Base-by-base conservation (phyloP, 1,139 yeast genomes). In the Kurtzmaniella quercitrusa region DNA sequence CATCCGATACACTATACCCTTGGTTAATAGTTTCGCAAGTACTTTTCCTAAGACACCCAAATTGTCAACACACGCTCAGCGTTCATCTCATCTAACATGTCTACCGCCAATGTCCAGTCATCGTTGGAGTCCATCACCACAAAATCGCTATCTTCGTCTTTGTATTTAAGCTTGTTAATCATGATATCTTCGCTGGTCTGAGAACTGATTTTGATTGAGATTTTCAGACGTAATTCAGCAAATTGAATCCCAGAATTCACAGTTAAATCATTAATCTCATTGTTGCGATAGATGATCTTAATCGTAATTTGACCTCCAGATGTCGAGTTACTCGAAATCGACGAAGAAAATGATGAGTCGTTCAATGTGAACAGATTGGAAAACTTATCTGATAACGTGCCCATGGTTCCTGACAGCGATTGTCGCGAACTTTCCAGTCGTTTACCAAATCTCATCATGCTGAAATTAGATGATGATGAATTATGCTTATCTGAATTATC, bases 101-200 rank as follows among this genome's bases (percentile, higher is more conserved):
- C 82, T 42, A 74, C 63, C 3, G 82, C 82, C 48, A 78, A 68
- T 21, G 56, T 55, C 84, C 83, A 78, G 60, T 93, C 78, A 45
- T 91, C 98, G 50, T 85, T 87, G 36, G 91, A 80, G 54, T 83
- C 88, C 66, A 93, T 80, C 42, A 87, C 82, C 39, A 93, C 95
- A 60, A 81, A 85, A 60, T 93, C 98, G 16, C 95, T 97, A 60
- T 93, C 98, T 62, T 93, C 98, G 63, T 93, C 98, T 59, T 82
- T 83, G 57, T 89, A 93, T 60, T 84, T 84, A 48, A 93, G 72
- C 55, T 83, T 77, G 48, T 61, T 66, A 34, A 70, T 72, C 43
- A 62, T 52, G 12, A 67, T 62, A 49, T 68, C 75, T 42, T 65
- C 71, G 35, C 56, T 53, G 14, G 64, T 51, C 18, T 59, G 61